These are phyloP conservation scores for Irpex lacteus DNA, from an alignment of 1,284 basidiomycete species.

Conservation along the genomic window DNA sequence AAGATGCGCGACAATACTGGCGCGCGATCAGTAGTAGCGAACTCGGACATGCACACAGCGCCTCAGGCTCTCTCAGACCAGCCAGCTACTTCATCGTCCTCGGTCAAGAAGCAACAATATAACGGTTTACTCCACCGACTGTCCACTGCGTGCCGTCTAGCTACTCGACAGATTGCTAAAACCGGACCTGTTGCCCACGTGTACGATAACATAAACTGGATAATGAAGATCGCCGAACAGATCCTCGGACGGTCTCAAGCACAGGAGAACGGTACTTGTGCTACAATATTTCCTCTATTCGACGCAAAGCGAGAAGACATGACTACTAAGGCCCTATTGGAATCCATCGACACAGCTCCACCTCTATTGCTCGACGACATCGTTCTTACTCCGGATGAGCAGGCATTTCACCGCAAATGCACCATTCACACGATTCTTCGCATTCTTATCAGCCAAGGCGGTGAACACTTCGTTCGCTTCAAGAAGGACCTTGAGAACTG, in stretches of 20 bases:
- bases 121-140: background rate
- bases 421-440: too few relatives aligned
- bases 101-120: background rate
- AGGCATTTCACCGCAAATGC: too few relatives aligned
- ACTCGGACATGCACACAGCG: background rate
- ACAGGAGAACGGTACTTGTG: slow-evolving; percentile 30
- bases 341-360: too few relatives aligned
- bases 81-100: background rate
- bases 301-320: slow-evolving; percentile 24
- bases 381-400: too few relatives aligned
- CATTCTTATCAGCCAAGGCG: too few relatives aligned
- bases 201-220: slow-evolving; percentile 23
- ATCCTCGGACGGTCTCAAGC: slow-evolving; percentile 16
- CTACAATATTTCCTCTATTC: slow-evolving; percentile 23
- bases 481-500: too few relatives aligned
- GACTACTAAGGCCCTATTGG: slow-evolving; percentile 12
- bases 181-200: slow-evolving; percentile 18
- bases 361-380: too few relatives aligned
- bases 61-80: background rate
- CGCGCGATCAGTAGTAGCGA: background rate
- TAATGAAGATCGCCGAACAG: slow-evolving; percentile 1
- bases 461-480: too few relatives aligned
- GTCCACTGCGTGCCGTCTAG: background rate
- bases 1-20: too few relatives aligned
- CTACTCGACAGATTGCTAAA: background rate